phyloP scores from a whole-genome alignment of 129 eudicot species.

The Pulicaria dysenterica region DNA sequence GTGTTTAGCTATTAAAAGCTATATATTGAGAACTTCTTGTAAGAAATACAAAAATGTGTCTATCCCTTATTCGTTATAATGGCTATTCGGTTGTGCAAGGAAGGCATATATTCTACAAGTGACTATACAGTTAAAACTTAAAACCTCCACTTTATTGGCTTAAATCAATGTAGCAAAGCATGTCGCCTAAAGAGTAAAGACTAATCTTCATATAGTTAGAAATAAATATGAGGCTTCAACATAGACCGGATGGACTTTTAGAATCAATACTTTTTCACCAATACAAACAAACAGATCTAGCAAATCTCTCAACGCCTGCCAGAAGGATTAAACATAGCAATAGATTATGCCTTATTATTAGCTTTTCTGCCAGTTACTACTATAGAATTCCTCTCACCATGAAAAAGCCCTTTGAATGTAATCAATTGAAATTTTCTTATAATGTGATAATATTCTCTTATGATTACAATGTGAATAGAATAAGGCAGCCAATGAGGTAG shows the following conservation, averaged over 20 bases:
- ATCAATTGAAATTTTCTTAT: neutral
- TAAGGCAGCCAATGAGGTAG: neutral
- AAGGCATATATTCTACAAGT: neutral
- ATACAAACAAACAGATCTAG: too few relatives aligned
- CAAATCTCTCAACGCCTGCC: too few relatives aligned
- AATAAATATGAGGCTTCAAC: slow-evolving; percentile 9
- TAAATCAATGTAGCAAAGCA: slow-evolving; percentile 10
- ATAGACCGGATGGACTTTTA: neutral
- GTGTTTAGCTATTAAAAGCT: too few relatives aligned
- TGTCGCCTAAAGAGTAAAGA: neutral
- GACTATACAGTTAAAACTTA: neutral
- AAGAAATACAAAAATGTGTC: neutral
- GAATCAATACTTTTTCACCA: neutral
- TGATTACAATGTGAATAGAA: slow-evolving; percentile 7
- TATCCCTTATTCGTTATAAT: slow-evolving; percentile 8
- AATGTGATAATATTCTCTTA: neutral
- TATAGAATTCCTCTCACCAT: neutral
- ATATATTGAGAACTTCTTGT: neutral
- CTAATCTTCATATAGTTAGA: neutral
- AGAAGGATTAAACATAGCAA: neutral
- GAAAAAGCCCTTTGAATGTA: too few relatives aligned
- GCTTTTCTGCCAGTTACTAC: neutral
- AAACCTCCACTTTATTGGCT: neutral
- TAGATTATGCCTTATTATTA: neutral
- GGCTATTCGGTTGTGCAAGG: slow-evolving; percentile 1